Evolutionary conservation across 768 basidiomycete species (phyloP), one percentile per base, ranked within the genome.

Genomic region (Melanogaster broomeanus): DNA sequence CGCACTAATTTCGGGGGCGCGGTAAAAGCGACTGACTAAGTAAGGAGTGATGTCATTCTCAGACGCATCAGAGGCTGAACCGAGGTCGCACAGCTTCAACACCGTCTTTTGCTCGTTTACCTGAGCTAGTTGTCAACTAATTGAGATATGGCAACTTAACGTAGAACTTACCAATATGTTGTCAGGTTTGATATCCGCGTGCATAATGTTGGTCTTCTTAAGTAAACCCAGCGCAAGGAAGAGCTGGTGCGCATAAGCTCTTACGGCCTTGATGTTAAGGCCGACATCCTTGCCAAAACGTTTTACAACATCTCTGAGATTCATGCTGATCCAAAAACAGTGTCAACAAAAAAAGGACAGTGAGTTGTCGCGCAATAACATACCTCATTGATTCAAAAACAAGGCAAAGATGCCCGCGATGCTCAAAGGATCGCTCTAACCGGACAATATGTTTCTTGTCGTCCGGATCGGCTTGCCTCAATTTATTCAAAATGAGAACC

Each of bases 21-120:
- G 90, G 67, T 99, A 98, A 72, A 98, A 99, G 41, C 97, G 79
- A 59, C 91, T 93, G 53, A 98, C 97, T 49, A 99, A 85, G 70
- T 99, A 98, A 10, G 97, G 97, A 8, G 97, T 98, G 60, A 98
- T 94, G 30, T 97, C 97, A 68, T 93, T 93, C 70, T 98, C 96
- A 8, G 87, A 87, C 2, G 87, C 88, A 68, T 98, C 96, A 7
- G 90, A 90, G 2, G 97, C 97, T 2, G 93, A 96, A n/a, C 97
- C 97, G 28, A 99, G 74, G 71, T 99, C 97, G 64, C 95, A 98
- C 3, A 99, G 72, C 72, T 99, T 99, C 51, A 98, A 72, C 19
- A 93, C 70, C 3, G 90, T 94, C 76, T 98, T 98, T 61, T 85
- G 85, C 60, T 98, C 95, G 57, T 94, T 97, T 27, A 98, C 94